Percentiles rank a stretch among this genome's conserved stretches.
phyloP scores from a whole-genome alignment of 2,329 filamentous ascomycete species.

The Paecilomyces niveus region DNA sequence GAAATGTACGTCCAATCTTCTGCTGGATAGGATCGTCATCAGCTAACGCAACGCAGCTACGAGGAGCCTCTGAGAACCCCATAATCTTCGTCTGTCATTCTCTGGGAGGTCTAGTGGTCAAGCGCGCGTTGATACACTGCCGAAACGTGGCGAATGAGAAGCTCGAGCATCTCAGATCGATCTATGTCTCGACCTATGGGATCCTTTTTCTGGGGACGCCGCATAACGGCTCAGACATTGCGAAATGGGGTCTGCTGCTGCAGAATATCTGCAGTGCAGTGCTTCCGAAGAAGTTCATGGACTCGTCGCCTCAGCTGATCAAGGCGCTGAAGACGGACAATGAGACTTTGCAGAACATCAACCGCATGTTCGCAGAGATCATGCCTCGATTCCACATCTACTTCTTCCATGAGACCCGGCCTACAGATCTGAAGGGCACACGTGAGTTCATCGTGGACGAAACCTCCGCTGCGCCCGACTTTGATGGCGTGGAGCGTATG shows the following conservation, averaged over 20 bases:
- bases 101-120: conserved; percentile 65
- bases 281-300: conserved; percentile 59
- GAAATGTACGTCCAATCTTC: conserved; percentile 38
- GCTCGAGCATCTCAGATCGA: conserved; percentile 58
- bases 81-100: conserved; percentile 74
- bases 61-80: conserved; percentile 50
- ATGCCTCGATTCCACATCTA: conserved; percentile 65
- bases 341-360: conserved; percentile 68
- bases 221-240: conserved; percentile 62
- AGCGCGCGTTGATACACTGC: conserved; percentile 62
- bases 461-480: conserved; percentile 59
- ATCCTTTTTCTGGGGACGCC: conserved; percentile 73
- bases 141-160: conserved; percentile 53
- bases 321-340: conserved; percentile 66
- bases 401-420: conserved; percentile 69
- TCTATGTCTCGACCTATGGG: conserved; percentile 68
- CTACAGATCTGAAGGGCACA: conserved; percentile 60
- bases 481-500: conserved; percentile 64
- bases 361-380: conserved; percentile 64
- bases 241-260: conserved; percentile 60
- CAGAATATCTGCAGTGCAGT: conserved; percentile 62
- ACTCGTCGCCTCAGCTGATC: conserved; percentile 61
- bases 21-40: not conserved
- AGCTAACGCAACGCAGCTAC: conserved; percentile 18
- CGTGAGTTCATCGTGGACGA: conserved; percentile 62